Conservation (phyloP, 2,329 filamentous ascomycete species). For the Leptosphaerulina australis region DNA sequence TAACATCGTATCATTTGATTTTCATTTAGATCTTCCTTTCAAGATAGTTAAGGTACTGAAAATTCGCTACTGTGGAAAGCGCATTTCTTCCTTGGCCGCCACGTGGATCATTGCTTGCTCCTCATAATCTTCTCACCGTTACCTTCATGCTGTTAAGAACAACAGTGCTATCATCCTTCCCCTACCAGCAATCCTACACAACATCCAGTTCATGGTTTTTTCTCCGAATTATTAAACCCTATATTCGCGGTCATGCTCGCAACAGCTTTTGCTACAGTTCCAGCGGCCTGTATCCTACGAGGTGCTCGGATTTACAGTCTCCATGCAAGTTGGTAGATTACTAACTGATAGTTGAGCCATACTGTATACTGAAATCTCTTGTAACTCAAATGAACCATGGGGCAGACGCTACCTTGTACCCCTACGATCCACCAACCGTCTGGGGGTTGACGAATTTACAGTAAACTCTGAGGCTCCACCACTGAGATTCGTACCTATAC, state of each 20-base stretch:
- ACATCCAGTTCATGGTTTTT: too few species aligned
- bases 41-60: neutral
- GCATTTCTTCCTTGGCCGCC: neutral
- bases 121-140: neutral
- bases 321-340: constrained; percentile 14
- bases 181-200: neutral
- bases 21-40: neutral
- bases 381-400: constrained; percentile 26
- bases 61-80: neutral
- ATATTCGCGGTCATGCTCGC: neutral
- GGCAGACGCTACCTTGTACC: constrained; percentile 22
- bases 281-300: neutral
- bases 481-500: constrained; percentile 22
- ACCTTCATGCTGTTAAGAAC: neutral
- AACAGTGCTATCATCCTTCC: too few species aligned
- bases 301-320: constrained; percentile 11
- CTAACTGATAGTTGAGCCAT: neutral
- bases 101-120: neutral
- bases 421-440: constrained; percentile 19
- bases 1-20: too few species aligned
- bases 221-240: too few species aligned
- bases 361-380: neutral
- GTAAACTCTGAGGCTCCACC: constrained; percentile 25
- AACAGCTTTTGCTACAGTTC: neutral
- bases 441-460: constrained; percentile 38